Conservation (phyloP, 306 rosid genomes). For the Cajanus cajan region DNA sequence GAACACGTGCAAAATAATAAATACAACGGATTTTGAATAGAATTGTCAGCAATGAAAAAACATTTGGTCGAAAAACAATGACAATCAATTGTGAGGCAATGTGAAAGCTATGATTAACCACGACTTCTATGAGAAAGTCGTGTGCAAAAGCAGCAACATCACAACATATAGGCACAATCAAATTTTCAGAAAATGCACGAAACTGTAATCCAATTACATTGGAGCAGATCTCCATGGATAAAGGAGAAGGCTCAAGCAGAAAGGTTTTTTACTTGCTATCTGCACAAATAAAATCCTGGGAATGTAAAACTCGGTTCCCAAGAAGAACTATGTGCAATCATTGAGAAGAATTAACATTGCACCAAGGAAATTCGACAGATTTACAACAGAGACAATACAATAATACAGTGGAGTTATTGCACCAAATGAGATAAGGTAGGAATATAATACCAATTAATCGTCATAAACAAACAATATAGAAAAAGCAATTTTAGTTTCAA, state of each 20-base stretch:
- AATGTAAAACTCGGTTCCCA: conserved; percentile 44
- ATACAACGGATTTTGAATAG: not conserved
- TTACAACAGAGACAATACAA: too few relatives aligned
- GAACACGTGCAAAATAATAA: not conserved
- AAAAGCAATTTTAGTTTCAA: too few relatives aligned
- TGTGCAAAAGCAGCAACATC: too few relatives aligned
- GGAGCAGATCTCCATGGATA: conserved; percentile 68
- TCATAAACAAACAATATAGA: too few relatives aligned
- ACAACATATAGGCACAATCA: not conserved
- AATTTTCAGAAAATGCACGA: not conserved
- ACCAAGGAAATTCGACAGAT: too few relatives aligned
- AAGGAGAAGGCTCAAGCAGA: conserved; percentile 88
- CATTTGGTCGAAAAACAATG: not conserved
- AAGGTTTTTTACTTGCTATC: conserved; percentile 49
- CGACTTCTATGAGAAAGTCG: too few relatives aligned
- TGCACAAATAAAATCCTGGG: conserved; percentile 82
- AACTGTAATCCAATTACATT: conserved; percentile 74
- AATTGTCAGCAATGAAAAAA: not conserved
- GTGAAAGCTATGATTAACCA: not conserved
- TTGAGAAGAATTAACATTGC: too few relatives aligned
- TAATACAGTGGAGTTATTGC: too few relatives aligned
- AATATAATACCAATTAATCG: too few relatives aligned
- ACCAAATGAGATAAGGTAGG: too few relatives aligned
- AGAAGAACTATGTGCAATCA: conserved; percentile 73
- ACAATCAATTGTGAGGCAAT: not conserved